Base-by-base conservation (phyloP, 257 asterid species). In the Salvia splendens region DNA sequence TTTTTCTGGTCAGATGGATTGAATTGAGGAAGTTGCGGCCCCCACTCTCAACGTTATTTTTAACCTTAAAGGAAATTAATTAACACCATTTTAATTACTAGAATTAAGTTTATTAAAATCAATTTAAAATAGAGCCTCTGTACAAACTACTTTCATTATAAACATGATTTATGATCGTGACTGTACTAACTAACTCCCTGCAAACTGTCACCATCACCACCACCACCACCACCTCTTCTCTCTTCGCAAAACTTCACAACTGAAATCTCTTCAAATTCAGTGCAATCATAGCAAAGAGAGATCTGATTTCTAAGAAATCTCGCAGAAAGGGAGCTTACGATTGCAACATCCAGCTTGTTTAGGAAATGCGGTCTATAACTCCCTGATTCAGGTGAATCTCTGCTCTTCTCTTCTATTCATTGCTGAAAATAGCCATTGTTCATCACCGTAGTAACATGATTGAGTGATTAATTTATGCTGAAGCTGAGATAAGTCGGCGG, bases 301-400 rank as follows among this genome's bases (percentile, higher is more conserved):
- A 85, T 85, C 89, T 82, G 85, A 48, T 61, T 46, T 20, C 42
- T 74, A 49, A 33, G 53, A 61, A 20, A 15, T 24, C 14, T 49
- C 66, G 15, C 4, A 65, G 48, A 55, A 46, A 12, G 16, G 49
- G 57, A 65, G 55, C 79, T 82, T 49, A 79, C 79, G 85, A 77
- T 57, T 72, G 74, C 72, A 81, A 81, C 86, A 85, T 83, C 78
- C 73, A 50, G 64, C 87, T 74, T 76, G 87, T 78, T 67, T 54
- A 45, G 47, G 47, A 48, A 45, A 62, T 47, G 72, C 41, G 73
- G 75, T 63, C 75, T 73, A 51, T 71, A 45, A 69, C 75, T 81
- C 78, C 82, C 47, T 68, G 84, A 75, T 77, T 88, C 88, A 84
- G 96, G 92, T 83, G 88, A 84, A 64, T 73, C 52, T 76, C 76